Conservation (phyloP, 2,329 filamentous ascomycete genomes). For the Didymella lethalis region DNA sequence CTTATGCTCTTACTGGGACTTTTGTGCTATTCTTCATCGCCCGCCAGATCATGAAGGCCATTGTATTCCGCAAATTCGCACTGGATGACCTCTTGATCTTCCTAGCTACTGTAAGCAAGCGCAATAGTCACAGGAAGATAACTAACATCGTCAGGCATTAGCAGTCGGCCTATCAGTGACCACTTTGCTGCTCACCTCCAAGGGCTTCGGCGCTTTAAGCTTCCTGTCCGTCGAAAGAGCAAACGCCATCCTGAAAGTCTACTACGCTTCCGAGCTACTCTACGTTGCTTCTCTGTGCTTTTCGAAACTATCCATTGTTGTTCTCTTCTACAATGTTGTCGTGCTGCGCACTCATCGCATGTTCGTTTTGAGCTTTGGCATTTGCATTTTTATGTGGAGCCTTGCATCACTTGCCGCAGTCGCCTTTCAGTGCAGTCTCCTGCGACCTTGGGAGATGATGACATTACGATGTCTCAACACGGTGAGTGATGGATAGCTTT, state of each 20-base stretch:
- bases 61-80: slow-evolving; percentile 33
- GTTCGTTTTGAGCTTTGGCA: slow-evolving; percentile 28
- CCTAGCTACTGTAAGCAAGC: slow-evolving; percentile 38
- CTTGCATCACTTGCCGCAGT: slow-evolving; percentile 34
- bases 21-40: slow-evolving; percentile 36
- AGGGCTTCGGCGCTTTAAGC: slow-evolving; percentile 33
- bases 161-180: slow-evolving; percentile 40
- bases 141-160: slow-evolving; percentile 34
- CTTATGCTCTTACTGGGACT: slow-evolving; percentile 38
- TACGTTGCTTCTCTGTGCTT: slow-evolving; percentile 43
- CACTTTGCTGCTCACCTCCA: slow-evolving; percentile 33
- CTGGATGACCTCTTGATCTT: slow-evolving; percentile 45
- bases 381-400: slow-evolving; percentile 41
- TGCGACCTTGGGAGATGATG: slow-evolving; percentile 41
- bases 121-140: too few species aligned
- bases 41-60: slow-evolving; percentile 38
- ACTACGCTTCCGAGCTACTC: slow-evolving; percentile 46
- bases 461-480: slow-evolving; percentile 40
- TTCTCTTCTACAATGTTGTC: slow-evolving; percentile 39
- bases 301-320: slow-evolving; percentile 42
- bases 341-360: slow-evolving; percentile 32
- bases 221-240: slow-evolving; percentile 29
- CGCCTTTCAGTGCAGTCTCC: slow-evolving; percentile 44
- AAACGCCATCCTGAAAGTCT: slow-evolving; percentile 39
- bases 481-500: slow-evolving; percentile 26